A percentile compares a stretch with the other conserved stretches of the same genome.
Evolutionary conservation across 768 basidiomycete genomes (phyloP).

Genomic region (Zangia roseola): DNA sequence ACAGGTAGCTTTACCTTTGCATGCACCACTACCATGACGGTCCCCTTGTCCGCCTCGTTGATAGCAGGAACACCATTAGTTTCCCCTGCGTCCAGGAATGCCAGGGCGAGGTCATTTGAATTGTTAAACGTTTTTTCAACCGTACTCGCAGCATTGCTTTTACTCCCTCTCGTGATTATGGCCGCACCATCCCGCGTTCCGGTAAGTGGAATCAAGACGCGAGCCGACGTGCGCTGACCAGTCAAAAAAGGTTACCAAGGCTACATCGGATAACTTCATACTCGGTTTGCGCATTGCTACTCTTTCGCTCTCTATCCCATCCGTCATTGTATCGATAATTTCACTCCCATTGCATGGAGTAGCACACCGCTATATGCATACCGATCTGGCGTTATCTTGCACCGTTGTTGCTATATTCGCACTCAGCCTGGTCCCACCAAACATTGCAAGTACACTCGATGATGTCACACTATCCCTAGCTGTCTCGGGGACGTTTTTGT

Average conservation of each 20-base stretch:
- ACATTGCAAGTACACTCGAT: conserved; percentile 40
- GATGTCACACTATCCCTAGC: conserved; percentile 50
- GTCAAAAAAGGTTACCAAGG: conserved; percentile 4
- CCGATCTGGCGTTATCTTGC: conserved; percentile 48
- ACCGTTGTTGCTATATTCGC: conserved; percentile 40
- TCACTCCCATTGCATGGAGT: conserved; percentile 47
- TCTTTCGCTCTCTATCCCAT: conserved; percentile 59
- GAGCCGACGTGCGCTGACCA: conserved; percentile 14
- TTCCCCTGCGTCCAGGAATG: conserved; percentile 36
- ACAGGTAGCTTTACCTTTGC: conserved; percentile 60
- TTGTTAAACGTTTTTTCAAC: conserved; percentile 53
- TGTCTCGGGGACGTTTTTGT: conserved; percentile 56
- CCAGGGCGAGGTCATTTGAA: conserved; percentile 56
- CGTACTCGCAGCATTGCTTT: conserved; percentile 45
- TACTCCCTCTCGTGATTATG: conserved; percentile 59
- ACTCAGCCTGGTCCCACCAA: conserved; percentile 46
- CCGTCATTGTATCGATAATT: conserved; percentile 55
- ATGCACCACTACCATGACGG: conserved; percentile 63
- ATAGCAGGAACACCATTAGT: conserved; percentile 33
- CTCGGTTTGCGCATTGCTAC: conserved; percentile 47
- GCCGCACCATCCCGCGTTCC: conserved; percentile 43
- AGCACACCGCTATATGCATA: conserved; percentile 36
- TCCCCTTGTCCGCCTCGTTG: conserved; percentile 63
- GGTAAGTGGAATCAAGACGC: conserved; percentile 35
- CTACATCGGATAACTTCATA: conserved; percentile 6